These are phyloP conservation scores for Colletotrichum sp. DNA, from an alignment of 2,329 filamentous ascomycete genomes.

Conservation along the genomic window DNA sequence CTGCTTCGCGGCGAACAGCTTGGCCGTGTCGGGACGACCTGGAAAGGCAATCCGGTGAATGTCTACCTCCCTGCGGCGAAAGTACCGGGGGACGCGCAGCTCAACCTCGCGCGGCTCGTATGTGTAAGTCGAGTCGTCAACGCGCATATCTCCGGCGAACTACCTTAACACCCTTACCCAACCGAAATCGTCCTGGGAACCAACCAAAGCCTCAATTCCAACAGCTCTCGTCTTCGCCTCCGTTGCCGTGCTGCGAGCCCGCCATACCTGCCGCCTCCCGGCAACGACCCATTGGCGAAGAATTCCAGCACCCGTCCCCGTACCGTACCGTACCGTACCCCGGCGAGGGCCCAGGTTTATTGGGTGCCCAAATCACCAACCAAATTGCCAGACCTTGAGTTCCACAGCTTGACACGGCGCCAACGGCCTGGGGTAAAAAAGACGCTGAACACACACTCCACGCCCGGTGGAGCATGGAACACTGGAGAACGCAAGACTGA, in stretches of 20 bases:
- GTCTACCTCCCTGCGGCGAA: background rate
- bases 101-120: background rate
- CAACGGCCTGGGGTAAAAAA: background rate
- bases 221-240: background rate
- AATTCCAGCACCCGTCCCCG: background rate
- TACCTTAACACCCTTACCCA: background rate
- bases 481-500: background rate
- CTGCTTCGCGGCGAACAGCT: background rate
- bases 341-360: background rate
- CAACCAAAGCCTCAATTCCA: background rate
- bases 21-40: background rate
- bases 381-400: background rate
- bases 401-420: background rate
- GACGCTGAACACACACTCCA: background rate
- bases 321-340: background rate
- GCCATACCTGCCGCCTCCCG: background rate
- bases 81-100: background rate
- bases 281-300: background rate
- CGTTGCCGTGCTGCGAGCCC: background rate
- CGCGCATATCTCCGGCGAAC: background rate
- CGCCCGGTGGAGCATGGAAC: background rate
- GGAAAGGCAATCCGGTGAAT: constrained; percentile 1
- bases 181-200: background rate
- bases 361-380: background rate
- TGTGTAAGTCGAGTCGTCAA: background rate